Percentiles rank a stretch among this genome's conserved stretches.
Evolutionary conservation across 768 basidiomycete genomes (phyloP).

Genomic region (Suillus subaureus): DNA sequence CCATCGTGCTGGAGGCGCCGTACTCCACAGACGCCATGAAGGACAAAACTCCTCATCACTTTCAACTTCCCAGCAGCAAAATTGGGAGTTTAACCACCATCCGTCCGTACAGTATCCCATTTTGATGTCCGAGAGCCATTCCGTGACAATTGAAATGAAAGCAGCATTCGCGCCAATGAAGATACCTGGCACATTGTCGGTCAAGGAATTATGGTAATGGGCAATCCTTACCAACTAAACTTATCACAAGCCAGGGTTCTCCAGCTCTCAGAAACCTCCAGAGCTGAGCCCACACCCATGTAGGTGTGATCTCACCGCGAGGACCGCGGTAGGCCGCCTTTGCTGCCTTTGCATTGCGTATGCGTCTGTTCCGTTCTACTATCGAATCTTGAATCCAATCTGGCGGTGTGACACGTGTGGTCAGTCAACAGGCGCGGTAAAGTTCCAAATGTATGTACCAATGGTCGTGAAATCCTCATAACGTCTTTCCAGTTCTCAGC

Average conservation of each 20-base stretch:
- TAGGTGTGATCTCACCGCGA: conserved; percentile 50
- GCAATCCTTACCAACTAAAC: conserved; percentile 75
- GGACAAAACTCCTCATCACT: conserved; percentile 80
- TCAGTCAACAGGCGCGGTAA: conserved; percentile 15
- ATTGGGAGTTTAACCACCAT: conserved; percentile 98
- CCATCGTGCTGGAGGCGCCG: conserved; percentile 72
- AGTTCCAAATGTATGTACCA: conserved; percentile 50
- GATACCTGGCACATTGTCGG: conserved; percentile 54
- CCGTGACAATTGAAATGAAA: conserved; percentile 90
- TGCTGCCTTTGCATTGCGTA: conserved; percentile 50
- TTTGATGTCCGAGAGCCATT: conserved; percentile 98
- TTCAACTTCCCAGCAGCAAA: conserved; percentile 98
- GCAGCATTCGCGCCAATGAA: conserved; percentile 95
- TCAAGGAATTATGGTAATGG: not conserved
- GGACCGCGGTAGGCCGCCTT: conserved; percentile 51
- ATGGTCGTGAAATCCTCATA: conserved; percentile 97
- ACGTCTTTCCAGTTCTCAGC: conserved; percentile 52
- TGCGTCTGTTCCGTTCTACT: conserved; percentile 79
- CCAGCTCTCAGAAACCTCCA: conserved; percentile 64
- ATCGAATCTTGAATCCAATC: conserved; percentile 98
- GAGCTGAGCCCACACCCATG: conserved; percentile 65
- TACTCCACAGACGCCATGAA: conserved; percentile 92
- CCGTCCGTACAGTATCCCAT: conserved; percentile 96
- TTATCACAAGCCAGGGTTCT: conserved; percentile 92
- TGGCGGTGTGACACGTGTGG: conserved; percentile 32